Conservation (phyloP, 331 rosid genomes). For the Pyracantha coccinea region DNA sequence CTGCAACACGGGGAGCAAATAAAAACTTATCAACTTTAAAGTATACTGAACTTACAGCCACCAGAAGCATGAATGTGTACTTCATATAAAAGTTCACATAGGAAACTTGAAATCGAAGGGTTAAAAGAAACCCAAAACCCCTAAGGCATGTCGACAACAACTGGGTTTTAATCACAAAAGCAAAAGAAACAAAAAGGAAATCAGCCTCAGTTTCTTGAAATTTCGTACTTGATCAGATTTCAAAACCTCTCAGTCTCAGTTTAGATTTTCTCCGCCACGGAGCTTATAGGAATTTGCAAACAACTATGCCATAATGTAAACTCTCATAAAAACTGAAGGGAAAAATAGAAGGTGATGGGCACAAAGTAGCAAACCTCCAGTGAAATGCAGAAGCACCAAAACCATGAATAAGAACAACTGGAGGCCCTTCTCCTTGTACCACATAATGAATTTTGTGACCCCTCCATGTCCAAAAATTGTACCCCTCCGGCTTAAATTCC, state of each 20-base stretch:
- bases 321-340: not conserved
- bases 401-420: slow-evolving; percentile 85
- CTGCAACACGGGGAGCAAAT: slow-evolving; percentile 17
- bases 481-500: slow-evolving; percentile 60
- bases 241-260: not conserved
- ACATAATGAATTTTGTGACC: slow-evolving; percentile 87
- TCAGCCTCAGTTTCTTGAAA: not conserved
- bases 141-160: not conserved
- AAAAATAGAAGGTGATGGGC: not conserved
- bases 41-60: not conserved
- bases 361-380: slow-evolving; percentile 49
- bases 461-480: slow-evolving; percentile 89
- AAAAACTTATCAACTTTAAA: not conserved
- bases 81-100: too few species aligned
- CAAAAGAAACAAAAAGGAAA: not conserved
- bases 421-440: slow-evolving; percentile 92
- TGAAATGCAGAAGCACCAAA: slow-evolving; percentile 91
- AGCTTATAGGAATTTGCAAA: not conserved
- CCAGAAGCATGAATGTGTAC: too few species aligned
- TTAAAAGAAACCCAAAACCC: not conserved
- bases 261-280: too few species aligned
- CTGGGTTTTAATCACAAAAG: not conserved
- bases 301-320: not conserved
- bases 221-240: not conserved
- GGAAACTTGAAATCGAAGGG: not conserved